These are phyloP conservation scores for Bolboschoenus planiculmis DNA, from an alignment of 176 grass and related monocot species.

Conservation along the genomic window DNA sequence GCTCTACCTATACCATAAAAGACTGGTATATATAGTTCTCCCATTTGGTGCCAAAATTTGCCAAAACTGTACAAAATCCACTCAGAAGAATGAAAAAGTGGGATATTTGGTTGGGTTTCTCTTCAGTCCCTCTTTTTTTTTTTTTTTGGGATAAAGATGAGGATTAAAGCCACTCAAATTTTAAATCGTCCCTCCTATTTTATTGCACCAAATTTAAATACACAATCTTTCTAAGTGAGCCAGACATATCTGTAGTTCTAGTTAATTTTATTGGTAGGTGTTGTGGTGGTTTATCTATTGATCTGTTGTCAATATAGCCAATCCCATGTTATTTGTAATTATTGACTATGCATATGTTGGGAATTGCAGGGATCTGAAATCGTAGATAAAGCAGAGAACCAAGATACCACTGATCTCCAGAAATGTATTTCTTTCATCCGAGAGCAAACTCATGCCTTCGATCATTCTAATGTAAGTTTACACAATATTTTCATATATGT, in stretches of 20 bases:
- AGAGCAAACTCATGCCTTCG: constrained; percentile 25
- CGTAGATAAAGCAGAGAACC: constrained; percentile 56
- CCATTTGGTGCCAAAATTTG: not conserved
- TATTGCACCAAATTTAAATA: not conserved
- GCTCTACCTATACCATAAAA: not conserved
- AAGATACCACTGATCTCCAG: constrained; percentile 69
- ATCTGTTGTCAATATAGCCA: not conserved
- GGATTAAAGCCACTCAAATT: too few species aligned
- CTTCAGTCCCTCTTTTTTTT: not conserved
- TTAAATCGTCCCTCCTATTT: not conserved
- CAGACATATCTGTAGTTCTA: not conserved
- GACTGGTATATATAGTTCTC: not conserved
- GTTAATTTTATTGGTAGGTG: not conserved
- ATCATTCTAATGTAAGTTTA: constrained; percentile 53
- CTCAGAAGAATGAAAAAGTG: not conserved
- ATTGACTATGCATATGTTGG: not conserved
- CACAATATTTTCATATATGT: not conserved
- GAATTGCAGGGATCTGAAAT: constrained; percentile 55
- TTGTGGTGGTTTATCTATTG: not conserved
- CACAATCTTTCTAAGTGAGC: not conserved
- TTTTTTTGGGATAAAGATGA: too few species aligned
- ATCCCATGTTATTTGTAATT: not conserved
- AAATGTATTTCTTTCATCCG: constrained; percentile 62
- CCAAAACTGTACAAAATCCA: not conserved
- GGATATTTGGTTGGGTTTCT: not conserved